Base-by-base conservation (phyloP, 2,329 filamentous ascomycete species). In the Eurotiales sp. region DNA sequence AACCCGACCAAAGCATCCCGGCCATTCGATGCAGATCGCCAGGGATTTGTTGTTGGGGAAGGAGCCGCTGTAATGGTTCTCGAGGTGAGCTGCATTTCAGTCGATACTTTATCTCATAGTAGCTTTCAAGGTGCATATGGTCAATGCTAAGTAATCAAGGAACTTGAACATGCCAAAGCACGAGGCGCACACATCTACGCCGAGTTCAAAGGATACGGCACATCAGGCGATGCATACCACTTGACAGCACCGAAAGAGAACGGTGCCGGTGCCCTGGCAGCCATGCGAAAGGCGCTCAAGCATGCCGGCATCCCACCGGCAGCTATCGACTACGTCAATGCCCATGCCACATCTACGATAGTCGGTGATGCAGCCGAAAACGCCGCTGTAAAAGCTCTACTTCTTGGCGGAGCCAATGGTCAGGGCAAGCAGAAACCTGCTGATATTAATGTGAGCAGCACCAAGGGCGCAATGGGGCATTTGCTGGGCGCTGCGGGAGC, bases 391-490 rank as follows among this genome's bases (percentile, higher is more conserved):
- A 85, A 84, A 55, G 73, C 81, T 0, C 70, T 99, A 34, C 84
- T 97, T 72, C 74, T 90, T 8, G 88, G 87, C 0, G 79, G 84
- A 19, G 80, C 87, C 15, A 90, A 89, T 0, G 30, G 27, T 8
- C 8, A 29, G 11, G 45, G 45, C 2, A 79, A 84, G 50, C 60
- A 70, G 1, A 74, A 72, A 2, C 80, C 87, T 36, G 72, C 74
- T 2, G 72, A 88, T 8, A 80, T 97, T 50, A 90, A 90, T 40
- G 80, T 96, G 17, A 96, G 91, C 67, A 92, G 93, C 69, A 96
- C 91, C 0, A 99, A 99, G 68, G 92, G 92, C 6, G 90, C 93
- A 3, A 78, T 95, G 46, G 93, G 93, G 0, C 93, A 99, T 76
- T 74, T 99, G 5, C 78, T 99, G 4, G 93, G 93, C 12, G 93